A percentile compares a stretch with the other conserved stretches of the same genome.
Conservation (phyloP, 2,329 filamentous ascomycete species). For the Lasiodiplodia sp. region DNA sequence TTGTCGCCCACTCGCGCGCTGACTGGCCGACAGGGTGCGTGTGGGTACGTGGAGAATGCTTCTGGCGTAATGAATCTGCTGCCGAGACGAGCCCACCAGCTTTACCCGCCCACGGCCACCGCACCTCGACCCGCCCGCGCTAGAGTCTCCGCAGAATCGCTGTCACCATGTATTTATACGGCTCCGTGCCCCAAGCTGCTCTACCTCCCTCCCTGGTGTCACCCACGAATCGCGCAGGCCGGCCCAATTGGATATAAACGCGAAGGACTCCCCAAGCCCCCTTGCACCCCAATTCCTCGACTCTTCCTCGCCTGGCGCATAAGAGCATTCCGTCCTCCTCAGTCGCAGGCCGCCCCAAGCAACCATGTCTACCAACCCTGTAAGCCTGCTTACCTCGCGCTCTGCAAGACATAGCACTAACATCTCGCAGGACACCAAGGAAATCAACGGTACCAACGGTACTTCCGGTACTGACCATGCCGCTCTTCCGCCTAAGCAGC, state of each 20-base stretch:
- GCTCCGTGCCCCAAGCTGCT: conserved; percentile 18
- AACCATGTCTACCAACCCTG: conserved; percentile 39
- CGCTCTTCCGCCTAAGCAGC: conserved; percentile 42
- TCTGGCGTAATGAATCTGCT: conserved; percentile 15
- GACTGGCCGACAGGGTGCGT: conserved; percentile 19
- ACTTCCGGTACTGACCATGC: conserved; percentile 50
- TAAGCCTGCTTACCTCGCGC: conserved; percentile 32
- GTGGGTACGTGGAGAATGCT: conserved; percentile 21
- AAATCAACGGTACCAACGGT: conserved; percentile 39
- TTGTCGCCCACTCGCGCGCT: neutral
- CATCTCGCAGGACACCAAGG: conserved; percentile 25
- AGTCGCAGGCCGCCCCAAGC: neutral
- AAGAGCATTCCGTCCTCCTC: conserved; percentile 8
- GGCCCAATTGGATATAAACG: conserved; percentile 28
- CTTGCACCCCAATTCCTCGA: conserved; percentile 18
- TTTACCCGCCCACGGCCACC: conserved; percentile 17
- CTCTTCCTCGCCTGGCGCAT: conserved; percentile 10
- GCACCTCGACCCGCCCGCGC: conserved; percentile 13
- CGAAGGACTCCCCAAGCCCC: conserved; percentile 4
- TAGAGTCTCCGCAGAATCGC: conserved; percentile 25
- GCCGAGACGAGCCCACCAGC: conserved; percentile 18
- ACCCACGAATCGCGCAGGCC: conserved; percentile 13
- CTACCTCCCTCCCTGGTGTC: conserved; percentile 26
- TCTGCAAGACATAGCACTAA: neutral
- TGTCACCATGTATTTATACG: conserved; percentile 24